phyloP scores from a whole-genome alignment of 805 yeast species.

The Debaryomyces prosopidis region DNA sequence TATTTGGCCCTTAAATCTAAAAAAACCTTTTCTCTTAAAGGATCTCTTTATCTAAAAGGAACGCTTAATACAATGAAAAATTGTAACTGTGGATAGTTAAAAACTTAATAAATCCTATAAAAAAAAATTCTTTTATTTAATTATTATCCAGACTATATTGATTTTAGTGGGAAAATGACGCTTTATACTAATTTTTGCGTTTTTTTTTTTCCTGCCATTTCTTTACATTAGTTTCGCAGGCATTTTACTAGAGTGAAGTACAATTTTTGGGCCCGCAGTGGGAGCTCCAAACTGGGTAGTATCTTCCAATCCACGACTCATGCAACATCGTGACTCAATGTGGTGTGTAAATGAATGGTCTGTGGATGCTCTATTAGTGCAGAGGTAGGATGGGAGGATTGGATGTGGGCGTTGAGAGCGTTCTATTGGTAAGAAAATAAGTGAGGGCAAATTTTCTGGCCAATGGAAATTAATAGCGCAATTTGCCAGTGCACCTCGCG shows the following conservation, averaged over 20 bases:
- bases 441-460: not conserved
- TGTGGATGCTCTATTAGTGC: too few species aligned
- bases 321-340: too few species aligned
- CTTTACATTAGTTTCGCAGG: too few species aligned
- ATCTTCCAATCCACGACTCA: too few species aligned
- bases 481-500: not conserved
- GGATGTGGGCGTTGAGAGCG: too few species aligned
- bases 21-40: not conserved
- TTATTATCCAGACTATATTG: not conserved
- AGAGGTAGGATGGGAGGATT: too few species aligned
- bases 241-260: too few species aligned
- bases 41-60: not conserved
- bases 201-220: too few species aligned
- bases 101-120: not conserved
- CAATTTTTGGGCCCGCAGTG: too few species aligned
- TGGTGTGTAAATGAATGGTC: too few species aligned
- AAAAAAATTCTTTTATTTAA: not conserved
- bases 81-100: not conserved
- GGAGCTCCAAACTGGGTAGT: too few species aligned
- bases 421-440: too few species aligned
- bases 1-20: not conserved
- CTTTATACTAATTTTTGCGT: not conserved
- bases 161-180: not conserved
- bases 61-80: not conserved
- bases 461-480: not conserved